A percentile compares a stretch with the other conserved stretches of the same genome.
Evolutionary conservation across 177 flowering plant genomes (phyloP).

Genomic region (Tripterygium wilfordii): DNA sequence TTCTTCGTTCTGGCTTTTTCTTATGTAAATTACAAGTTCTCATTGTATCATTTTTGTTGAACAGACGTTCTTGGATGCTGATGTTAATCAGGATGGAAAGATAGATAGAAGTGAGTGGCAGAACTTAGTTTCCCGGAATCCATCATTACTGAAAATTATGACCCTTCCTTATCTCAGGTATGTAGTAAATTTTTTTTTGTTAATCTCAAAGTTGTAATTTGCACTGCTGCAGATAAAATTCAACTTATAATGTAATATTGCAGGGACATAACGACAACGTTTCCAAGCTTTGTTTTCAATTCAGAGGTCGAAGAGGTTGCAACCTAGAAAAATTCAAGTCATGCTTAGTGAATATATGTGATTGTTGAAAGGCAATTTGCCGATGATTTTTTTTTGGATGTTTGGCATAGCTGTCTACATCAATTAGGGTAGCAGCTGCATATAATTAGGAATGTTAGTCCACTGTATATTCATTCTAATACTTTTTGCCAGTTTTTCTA

Average conservation of each 20-base stretch:
- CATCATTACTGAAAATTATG: slow-evolving; percentile 86
- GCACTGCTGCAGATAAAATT: not conserved
- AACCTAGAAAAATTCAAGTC: slow-evolving; percentile 4
- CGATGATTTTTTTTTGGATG: no score
- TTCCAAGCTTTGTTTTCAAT: slow-evolving; percentile 34
- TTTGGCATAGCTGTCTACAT: no score
- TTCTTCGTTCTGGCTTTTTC: no score
- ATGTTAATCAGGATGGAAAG: slow-evolving; percentile 72
- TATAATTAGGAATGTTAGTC: no score
- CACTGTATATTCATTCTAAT: no score
- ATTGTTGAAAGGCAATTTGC: no score
- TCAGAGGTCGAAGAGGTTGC: slow-evolving; percentile 36
- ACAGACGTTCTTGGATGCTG: slow-evolving; percentile 89
- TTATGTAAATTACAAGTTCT: no score
- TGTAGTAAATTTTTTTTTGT: not conserved
- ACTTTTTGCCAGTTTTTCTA: no score
- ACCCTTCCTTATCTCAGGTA: slow-evolving; percentile 81
- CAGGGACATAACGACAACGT: slow-evolving; percentile 37
- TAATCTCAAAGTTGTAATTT: not conserved
- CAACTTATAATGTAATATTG: no score
- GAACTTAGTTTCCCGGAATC: slow-evolving; percentile 62
- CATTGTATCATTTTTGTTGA: not conserved
- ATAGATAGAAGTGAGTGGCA: slow-evolving; percentile 84
- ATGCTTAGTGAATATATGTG: no score
- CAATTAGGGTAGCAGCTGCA: no score